Base-by-base conservation (phyloP, 148 eudicot species). In the Camellia japonica region DNA sequence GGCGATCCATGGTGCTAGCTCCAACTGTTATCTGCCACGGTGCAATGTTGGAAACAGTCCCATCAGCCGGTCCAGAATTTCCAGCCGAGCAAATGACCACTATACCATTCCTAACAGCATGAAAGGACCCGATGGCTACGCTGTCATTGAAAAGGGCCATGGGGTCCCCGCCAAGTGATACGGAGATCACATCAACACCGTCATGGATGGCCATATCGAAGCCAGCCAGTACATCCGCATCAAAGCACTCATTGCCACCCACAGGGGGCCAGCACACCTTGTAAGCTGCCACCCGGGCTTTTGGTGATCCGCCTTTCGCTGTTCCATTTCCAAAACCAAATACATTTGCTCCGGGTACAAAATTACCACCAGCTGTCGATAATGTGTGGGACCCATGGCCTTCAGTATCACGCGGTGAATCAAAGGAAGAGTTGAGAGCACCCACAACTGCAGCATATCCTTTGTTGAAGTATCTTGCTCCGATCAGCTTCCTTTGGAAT, bases 301-400 rank as follows among this genome's bases (percentile, higher is more conserved):
- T 80, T 7, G 99, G 99, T 20, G 97, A 91, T 20, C 99, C 99
- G 0, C 99, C 99, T 77, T 90, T 93, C 16, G 97, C 97, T 42
- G 92, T 85, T 4, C 99, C 97, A 19, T 87, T 83, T 6, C 99
- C 99, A 23, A 73, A 90, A 65, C 91, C 93, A 76, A 92, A 92
- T 41, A 95, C 93, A 38, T 82, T 91, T 6, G 91, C 99, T 47
- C 64, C 79, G 0, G 75, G 16, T 3, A 95, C 97, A 41, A 93
- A 92, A 30, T 83, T 86, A 44, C 97, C 99, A 0, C 91, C 99
- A 3, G 99, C 99, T 9, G 99, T 95, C 0, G 99, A 95, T 62
- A 95, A 84, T 4, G 99, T 95, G 87, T 95, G 97, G 74, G 93
- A 78, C 7, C 99, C 99, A 20, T 95, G 99, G 11, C 99, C 99